Conservation (phyloP, 2,329 filamentous ascomycete species). For the Stachybotrys chartarum region DNA sequence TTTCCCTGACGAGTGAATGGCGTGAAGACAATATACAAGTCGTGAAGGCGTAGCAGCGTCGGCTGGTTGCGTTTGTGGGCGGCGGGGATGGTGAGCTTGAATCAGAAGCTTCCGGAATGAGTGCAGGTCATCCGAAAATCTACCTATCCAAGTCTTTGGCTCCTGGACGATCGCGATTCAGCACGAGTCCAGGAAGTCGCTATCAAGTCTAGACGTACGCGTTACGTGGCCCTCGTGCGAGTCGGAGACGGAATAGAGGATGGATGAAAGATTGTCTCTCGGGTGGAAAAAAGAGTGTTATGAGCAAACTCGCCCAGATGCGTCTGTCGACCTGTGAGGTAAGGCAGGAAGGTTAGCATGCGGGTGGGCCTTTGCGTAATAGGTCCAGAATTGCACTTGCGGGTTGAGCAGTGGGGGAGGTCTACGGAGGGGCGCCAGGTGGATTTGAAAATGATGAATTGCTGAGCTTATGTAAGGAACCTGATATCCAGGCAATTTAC, state of each 20-base stretch:
- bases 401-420: neutral
- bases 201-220: neutral
- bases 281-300: neutral
- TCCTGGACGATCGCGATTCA: neutral
- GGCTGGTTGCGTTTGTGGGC: neutral
- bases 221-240: neutral
- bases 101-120: neutral
- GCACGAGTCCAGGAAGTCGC: neutral
- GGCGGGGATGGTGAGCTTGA: neutral
- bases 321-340: neutral
- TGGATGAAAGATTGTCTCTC: neutral
- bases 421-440: neutral
- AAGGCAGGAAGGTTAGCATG: neutral
- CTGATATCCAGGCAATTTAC: no score
- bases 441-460: no score
- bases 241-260: neutral
- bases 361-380: conserved; percentile 5
- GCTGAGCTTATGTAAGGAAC: no score
- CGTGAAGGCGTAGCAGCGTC: neutral
- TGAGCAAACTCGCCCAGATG: neutral
- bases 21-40: neutral
- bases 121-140: neutral
- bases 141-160: neutral
- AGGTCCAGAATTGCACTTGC: neutral
- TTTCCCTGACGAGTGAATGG: neutral